Base-by-base conservation (phyloP, 2,329 filamentous ascomycete genomes). In the Colletotrichum chrysophilum region DNA sequence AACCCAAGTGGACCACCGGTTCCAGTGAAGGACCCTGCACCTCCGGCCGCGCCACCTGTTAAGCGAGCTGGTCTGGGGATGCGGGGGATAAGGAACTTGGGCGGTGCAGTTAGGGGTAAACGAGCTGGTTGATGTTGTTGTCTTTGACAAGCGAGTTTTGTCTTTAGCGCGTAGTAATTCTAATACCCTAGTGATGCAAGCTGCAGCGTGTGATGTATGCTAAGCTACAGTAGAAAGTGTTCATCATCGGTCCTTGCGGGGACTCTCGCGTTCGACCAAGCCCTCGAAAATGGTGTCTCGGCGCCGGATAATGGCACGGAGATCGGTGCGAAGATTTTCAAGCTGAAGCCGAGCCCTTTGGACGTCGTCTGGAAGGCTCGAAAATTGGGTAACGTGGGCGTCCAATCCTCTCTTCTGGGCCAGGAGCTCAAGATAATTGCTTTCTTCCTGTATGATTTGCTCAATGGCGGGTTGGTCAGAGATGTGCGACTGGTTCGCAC, bases 281-380 rank as follows among this genome's bases (percentile, higher is more conserved):
- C 89, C 90, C 81, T 96, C 95, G 81, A 98, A 97, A 70, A 95
- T 87, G 34, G 86, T 88, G 82, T 98, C 95, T 70, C 96, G 90
- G 78, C 89, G 88, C 77, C 88, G 88, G 32, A 89, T 92, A 67
- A 95, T 84, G 12, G 86, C 85, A 52, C 89, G 88, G 61, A 98
- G 86, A 80, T 95, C 91, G 3, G 86, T 85, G 75, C 94, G 90
- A 58, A 96, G 84, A 34, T 88, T 86, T 78, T 94, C 93, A 32
- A 98, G 88, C 81, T 95, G 92, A n/a, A 87, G 85, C 78, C 93
- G 90, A 43, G 95, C 95, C 62, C 91, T 88, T 64, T 93, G 89
- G 10, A 90, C 85, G 80, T 98, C 93, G 7, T 92, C 92, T 2
- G 96, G 94, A 75, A 98, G 83, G 8, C 93, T 92, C 69, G 93